A percentile compares a stretch with the other conserved stretches of the same genome.
These are phyloP conservation scores for Vicia sativa DNA, from an alignment of 306 rosid genomes.

Conservation along the genomic window DNA sequence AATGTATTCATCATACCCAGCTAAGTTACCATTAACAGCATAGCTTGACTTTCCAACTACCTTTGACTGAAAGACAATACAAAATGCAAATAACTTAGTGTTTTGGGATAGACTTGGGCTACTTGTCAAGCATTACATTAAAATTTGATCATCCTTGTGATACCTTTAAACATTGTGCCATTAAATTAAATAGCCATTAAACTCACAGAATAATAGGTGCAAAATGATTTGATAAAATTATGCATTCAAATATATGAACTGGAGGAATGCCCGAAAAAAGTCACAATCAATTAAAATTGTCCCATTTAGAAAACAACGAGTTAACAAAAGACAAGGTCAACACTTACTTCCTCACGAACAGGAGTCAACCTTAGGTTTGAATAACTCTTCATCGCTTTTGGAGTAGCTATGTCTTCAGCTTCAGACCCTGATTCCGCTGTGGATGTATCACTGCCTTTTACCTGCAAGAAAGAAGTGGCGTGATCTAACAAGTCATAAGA, in stretches of 20 bases:
- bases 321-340: conserved; percentile 39
- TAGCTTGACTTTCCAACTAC: conserved; percentile 68
- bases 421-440: conserved; percentile 99
- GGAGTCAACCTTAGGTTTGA: conserved; percentile 94
- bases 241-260: conserved; percentile 20
- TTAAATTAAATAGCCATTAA: conserved; percentile 26
- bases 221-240: conserved; percentile 16
- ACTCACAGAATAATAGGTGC: neutral
- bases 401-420: conserved; percentile 91
- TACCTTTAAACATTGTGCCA: conserved; percentile 4
- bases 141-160: conserved; percentile 7
- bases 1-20: conserved; percentile 87
- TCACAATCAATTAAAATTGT: conserved; percentile 25
- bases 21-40: conserved; percentile 55
- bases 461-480: conserved; percentile 50
- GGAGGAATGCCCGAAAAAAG: conserved; percentile 3
- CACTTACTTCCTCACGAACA: conserved; percentile 94
- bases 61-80: conserved; percentile 59
- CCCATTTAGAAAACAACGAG: conserved; percentile 1
- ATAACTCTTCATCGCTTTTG: conserved; percentile 72
- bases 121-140: conserved; percentile 25
- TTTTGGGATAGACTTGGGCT: neutral
- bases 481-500: neutral
- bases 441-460: conserved; percentile 91
- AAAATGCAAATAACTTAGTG: conserved; percentile 12